phyloP scores from a whole-genome alignment of 495 filamentous ascomycete genomes.

The Durotheca rogersii region DNA sequence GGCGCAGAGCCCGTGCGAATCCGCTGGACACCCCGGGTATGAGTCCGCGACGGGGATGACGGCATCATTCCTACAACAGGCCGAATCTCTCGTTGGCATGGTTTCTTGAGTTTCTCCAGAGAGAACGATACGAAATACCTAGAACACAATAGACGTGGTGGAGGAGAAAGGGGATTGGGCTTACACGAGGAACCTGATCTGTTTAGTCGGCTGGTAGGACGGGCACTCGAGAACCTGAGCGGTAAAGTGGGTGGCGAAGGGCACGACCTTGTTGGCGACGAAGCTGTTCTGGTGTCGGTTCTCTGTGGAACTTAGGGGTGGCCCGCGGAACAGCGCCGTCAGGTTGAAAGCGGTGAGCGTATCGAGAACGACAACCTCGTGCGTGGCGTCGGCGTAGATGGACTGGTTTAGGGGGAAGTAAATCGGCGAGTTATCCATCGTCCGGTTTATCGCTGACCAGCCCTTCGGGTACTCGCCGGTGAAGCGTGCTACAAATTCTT shows the following conservation, averaged over 20 bases:
- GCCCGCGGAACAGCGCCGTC: conserved; percentile 37
- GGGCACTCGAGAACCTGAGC: conserved; percentile 34
- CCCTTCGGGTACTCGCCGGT: conserved; percentile 51
- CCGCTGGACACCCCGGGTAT: conserved; percentile 27
- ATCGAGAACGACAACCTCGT: conserved; percentile 51
- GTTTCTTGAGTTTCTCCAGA: too few relatives aligned
- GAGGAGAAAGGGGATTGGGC: not conserved
- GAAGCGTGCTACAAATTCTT: conserved; percentile 60
- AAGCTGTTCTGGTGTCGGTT: conserved; percentile 36
- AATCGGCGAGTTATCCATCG: conserved; percentile 41
- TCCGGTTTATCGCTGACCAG: conserved; percentile 56
- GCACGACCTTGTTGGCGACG: conserved; percentile 36
- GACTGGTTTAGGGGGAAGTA: conserved; percentile 46
- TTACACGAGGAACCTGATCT: conserved; percentile 37
- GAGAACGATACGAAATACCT: too few relatives aligned
- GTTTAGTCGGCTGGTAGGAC: conserved; percentile 30
- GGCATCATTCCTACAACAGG: conserved; percentile 36
- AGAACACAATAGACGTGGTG: too few relatives aligned
- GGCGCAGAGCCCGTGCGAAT: conserved; percentile 33
- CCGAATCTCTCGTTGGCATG: too few relatives aligned
- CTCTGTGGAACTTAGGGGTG: conserved; percentile 27
- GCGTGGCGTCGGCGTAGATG: conserved; percentile 52
- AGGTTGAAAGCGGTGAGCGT: conserved; percentile 47
- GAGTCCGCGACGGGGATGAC: conserved; percentile 33
- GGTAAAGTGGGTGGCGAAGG: conserved; percentile 34